Evolutionary conservation across 805 yeast species (phyloP).

Genomic region (Teunomyces stri): DNA sequence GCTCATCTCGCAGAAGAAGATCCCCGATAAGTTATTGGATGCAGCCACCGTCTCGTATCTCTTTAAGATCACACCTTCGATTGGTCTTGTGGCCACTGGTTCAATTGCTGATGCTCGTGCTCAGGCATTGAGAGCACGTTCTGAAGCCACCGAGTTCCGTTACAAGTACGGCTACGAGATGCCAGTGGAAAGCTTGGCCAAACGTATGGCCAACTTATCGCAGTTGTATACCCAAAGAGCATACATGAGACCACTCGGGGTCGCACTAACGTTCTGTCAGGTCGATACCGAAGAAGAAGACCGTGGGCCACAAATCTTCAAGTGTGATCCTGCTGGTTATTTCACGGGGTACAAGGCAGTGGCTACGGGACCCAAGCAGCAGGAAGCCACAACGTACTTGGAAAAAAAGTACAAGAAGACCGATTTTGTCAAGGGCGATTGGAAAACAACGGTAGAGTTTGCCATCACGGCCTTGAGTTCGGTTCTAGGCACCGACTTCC

Average conservation of each 20-base stretch:
- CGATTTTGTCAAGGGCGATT: constrained; percentile 69
- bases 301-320: constrained; percentile 83
- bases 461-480: constrained; percentile 85
- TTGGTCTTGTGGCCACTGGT: constrained; percentile 93
- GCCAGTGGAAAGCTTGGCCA: constrained; percentile 91
- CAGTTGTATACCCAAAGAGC: constrained; percentile 98
- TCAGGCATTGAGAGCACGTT: constrained; percentile 82
- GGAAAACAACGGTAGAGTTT: constrained; percentile 86
- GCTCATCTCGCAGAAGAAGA: constrained; percentile 90
- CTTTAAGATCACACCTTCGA: constrained; percentile 72
- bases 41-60: constrained; percentile 82
- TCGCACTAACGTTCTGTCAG: constrained; percentile 82
- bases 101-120: constrained; percentile 95
- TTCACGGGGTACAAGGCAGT: constrained; percentile 87
- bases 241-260: constrained; percentile 97
- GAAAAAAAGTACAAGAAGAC: constrained; percentile 84
- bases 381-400: constrained; percentile 84
- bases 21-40: constrained; percentile 91
- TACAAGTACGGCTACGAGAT: constrained; percentile 95
- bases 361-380: constrained; percentile 96
- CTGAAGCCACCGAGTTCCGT: constrained; percentile 94
- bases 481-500: constrained; percentile 87
- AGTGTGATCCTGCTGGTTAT: constrained; percentile 98
- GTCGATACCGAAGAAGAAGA: constrained; percentile 64
- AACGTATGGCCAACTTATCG: constrained; percentile 92